These are phyloP conservation scores for Xylaria intraflava DNA, from an alignment of 495 filamentous ascomycete genomes.

Conservation along the genomic window DNA sequence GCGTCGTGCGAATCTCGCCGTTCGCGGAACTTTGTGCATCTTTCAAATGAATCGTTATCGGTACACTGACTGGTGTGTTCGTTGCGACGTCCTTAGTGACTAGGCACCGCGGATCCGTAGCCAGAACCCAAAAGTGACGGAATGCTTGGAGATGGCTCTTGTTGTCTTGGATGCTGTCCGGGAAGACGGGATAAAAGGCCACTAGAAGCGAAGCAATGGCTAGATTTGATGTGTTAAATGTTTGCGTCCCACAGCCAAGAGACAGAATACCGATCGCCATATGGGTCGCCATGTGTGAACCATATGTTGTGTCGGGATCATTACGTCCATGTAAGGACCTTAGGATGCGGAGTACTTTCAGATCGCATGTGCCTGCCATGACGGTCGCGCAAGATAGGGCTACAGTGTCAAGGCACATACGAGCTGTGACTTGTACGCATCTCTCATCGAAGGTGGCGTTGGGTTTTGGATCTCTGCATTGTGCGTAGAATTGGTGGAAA, in stretches of 20 bases:
- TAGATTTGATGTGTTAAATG: constrained; percentile 82
- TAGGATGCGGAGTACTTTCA: constrained; percentile 81
- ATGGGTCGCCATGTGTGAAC: constrained; percentile 87
- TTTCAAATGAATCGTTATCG: constrained; percentile 47
- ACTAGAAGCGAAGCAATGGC: constrained; percentile 81
- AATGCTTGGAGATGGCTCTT: constrained; percentile 93
- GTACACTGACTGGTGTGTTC: constrained; percentile 65
- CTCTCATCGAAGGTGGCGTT: constrained; percentile 67
- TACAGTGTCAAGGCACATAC: constrained; percentile 83
- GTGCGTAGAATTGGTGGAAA: constrained; percentile 78
- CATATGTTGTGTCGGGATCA: constrained; percentile 77
- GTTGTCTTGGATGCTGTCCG: constrained; percentile 82
- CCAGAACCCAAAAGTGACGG: constrained; percentile 95
- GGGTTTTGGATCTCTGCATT: constrained; percentile 46
- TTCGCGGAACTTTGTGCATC: constrained; percentile 40
- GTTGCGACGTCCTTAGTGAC: constrained; percentile 79
- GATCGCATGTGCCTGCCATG: constrained; percentile 92
- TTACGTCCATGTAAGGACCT: constrained; percentile 83
- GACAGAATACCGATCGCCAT: constrained; percentile 89
- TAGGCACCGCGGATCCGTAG: constrained; percentile 82
- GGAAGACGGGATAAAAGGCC: constrained; percentile 91
- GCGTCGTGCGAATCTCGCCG: constrained; percentile 44
- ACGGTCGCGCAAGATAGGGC: constrained; percentile 76
- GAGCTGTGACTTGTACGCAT: constrained; percentile 70
- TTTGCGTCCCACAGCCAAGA: constrained; percentile 83